Evolutionary conservation across 208 protist species (phyloP).

Genomic region (Trypanosoma conorhini): DNA sequence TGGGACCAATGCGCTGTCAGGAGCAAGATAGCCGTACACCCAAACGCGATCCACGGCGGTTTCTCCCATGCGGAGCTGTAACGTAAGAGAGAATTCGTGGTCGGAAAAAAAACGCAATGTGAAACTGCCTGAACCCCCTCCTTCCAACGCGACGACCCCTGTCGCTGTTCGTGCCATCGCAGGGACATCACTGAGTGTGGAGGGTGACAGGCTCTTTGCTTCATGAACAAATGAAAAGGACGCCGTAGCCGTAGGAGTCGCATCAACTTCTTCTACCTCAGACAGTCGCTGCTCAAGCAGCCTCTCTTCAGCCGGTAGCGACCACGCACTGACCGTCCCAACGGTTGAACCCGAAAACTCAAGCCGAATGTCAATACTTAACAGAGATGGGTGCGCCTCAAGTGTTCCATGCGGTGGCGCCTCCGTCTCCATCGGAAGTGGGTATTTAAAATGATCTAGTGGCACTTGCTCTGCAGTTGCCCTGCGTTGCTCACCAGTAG

Average conservation of each 20-base stretch:
- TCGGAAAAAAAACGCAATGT: constrained; percentile 62
- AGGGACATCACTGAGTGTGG: constrained; percentile 42
- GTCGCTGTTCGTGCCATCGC: constrained; percentile 31
- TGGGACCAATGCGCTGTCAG: constrained; percentile 37
- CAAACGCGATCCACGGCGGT: constrained; percentile 34
- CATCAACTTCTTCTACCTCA: constrained; percentile 39
- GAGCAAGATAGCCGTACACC: constrained; percentile 61
- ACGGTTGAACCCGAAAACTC: constrained; percentile 35
- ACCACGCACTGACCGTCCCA: constrained; percentile 43
- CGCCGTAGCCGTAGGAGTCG: constrained; percentile 25
- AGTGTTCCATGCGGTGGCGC: neutral
- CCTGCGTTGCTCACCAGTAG: constrained; percentile 37
- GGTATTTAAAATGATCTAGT: constrained; percentile 50
- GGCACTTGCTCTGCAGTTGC: constrained; percentile 1
- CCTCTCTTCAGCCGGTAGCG: constrained; percentile 39
- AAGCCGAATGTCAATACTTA: constrained; percentile 57
- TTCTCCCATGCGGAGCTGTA: neutral
- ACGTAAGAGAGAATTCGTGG: constrained; percentile 41
- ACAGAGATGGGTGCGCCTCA: constrained; percentile 47
- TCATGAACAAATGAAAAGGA: constrained; percentile 46
- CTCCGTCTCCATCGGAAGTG: constrained; percentile 36
- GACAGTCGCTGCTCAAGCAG: constrained; percentile 39
- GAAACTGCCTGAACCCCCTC: constrained; percentile 29
- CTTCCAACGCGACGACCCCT: neutral
- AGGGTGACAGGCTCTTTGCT: constrained; percentile 18